phyloP scores from a whole-genome alignment of 2,329 filamentous ascomycete species.

The Dissoconium aciculare region DNA sequence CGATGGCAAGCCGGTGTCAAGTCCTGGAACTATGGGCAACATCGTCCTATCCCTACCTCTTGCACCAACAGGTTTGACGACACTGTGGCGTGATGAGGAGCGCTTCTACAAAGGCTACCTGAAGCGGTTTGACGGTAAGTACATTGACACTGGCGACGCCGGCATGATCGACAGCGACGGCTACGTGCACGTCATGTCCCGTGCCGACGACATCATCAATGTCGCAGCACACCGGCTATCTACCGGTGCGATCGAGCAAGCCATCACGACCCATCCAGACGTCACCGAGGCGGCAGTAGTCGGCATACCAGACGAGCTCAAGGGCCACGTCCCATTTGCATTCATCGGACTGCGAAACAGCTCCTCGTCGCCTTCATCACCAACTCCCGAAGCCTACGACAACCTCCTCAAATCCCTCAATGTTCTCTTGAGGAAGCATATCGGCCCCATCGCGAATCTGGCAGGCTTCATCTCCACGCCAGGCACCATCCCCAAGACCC shows the following conservation, averaged over 20 bases:
- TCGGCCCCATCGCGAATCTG: conserved; percentile 73
- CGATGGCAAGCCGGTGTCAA: conserved; percentile 53
- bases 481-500: conserved; percentile 80
- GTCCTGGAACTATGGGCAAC: conserved; percentile 64
- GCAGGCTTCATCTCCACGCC: conserved; percentile 74
- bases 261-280: conserved; percentile 62
- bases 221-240: conserved; percentile 87
- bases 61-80: conserved; percentile 73
- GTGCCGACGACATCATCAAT: conserved; percentile 79
- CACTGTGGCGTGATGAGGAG: conserved; percentile 71
- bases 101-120: conserved; percentile 77
- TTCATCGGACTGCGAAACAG: conserved; percentile 50
- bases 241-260: conserved; percentile 82
- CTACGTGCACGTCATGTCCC: conserved; percentile 44
- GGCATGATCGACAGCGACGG: conserved; percentile 68
- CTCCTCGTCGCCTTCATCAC: conserved; percentile 32
- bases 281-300: conserved; percentile 79
- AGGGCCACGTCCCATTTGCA: conserved; percentile 83
- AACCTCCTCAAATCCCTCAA: conserved; percentile 52
- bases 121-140: conserved; percentile 63
- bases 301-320: conserved; percentile 68
- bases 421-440: conserved; percentile 56
- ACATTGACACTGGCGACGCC: conserved; percentile 84
- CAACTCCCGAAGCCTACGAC: conserved; percentile 36
- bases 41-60: conserved; percentile 74